Base-by-base conservation (phyloP, 805 yeast genomes). In the Saccharomycopsis sp. region DNA sequence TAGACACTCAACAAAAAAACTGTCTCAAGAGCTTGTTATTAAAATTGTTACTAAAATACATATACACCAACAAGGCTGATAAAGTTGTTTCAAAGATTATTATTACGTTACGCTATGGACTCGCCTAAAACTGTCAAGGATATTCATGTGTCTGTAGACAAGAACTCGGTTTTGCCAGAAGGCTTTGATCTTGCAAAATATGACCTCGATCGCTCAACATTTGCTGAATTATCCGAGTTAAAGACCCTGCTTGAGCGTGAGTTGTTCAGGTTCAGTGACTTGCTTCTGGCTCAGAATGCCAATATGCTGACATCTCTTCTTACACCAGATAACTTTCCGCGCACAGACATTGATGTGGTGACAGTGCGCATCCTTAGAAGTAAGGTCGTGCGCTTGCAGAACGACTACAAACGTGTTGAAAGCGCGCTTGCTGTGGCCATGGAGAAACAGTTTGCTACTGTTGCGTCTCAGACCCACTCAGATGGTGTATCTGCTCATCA, bases 271-370 rank as follows among this genome's bases (percentile, higher is more conserved):
- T 67, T 83, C 51, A 75, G 78, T 61, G 78, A 73, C 34, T 66
- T 75, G 14, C 73, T 88, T 24, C 62, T 65, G 3, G 62, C 72
- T 58, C 81, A 82, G 62, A 71, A 75, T 12, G 83, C 76, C 2
- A 84, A 80, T 63, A 84, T 89, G 89, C 69, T 78, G 23, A 84
- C 92, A 1, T 75, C 83, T 0, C 70, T 93, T 59, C 71, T 88
- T 1, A 81, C 86, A 0, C 59, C 66, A 0, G 96, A 93, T 66
- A 97, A 97, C 20, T 93, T 81, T 65, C 99, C 99, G 0, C 73
- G 97, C 50, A 70, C 75, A 17, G 97, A 93, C 67, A 78, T 93
- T 25, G 96, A 93, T 66, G 87, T 93, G 2, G 82, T 90, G 1
- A 79, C 79, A 55, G 75, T 90, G 12, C 73, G 96, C 56, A 69